A percentile compares a stretch with the other conserved stretches of the same genome.
Conservation (phyloP, 306 rosid species). For the Rosa multiflora region DNA sequence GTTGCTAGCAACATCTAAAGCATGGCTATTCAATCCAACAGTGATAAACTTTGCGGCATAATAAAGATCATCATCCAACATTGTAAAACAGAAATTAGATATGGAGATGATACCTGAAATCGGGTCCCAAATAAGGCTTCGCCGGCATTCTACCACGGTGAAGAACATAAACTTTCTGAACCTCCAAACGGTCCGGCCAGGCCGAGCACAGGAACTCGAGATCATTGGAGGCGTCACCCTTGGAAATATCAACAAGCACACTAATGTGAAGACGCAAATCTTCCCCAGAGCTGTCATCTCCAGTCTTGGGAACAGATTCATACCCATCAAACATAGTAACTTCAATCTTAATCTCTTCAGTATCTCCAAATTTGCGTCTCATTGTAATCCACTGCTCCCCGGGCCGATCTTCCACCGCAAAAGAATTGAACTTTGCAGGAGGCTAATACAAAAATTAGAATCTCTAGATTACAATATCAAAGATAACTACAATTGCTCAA, state of each 20-base stretch:
- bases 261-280: constrained; percentile 65
- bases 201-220: constrained; percentile 77
- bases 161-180: constrained; percentile 61
- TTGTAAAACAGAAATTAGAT: background rate
- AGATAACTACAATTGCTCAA: background rate
- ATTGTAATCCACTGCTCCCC: constrained; percentile 69
- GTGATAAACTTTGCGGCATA: background rate
- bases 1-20: background rate
- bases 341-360: constrained; percentile 65
- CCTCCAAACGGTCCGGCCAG: constrained; percentile 64
- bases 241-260: constrained; percentile 66
- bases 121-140: constrained; percentile 66
- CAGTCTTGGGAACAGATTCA: constrained; percentile 44
- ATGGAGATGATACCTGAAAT: constrained; percentile 55
- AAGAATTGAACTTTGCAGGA: constrained; percentile 50
- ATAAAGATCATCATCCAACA: background rate
- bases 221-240: constrained; percentile 41
- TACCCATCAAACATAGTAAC: constrained; percentile 85
- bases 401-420: constrained; percentile 62
- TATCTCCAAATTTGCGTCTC: constrained; percentile 52
- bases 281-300: constrained; percentile 53
- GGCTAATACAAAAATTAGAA: constrained; percentile 42
- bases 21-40: background rate
- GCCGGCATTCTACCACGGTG: constrained; percentile 35
- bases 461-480: background rate